Base-by-base conservation (phyloP, 768 basidiomycete species). In the Lactifluus hygrophoroides region DNA sequence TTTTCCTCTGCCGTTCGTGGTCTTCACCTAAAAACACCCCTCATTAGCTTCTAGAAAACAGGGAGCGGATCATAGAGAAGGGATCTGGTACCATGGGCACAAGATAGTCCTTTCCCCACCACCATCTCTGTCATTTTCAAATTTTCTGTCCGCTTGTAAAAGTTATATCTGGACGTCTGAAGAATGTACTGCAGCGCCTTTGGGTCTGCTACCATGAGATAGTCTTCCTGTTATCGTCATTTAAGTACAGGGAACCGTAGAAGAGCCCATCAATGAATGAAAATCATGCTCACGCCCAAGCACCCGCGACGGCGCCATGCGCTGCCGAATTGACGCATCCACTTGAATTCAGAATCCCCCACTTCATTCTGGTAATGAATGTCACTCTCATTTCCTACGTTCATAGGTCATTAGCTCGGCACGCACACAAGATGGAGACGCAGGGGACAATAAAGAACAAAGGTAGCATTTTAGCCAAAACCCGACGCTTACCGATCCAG, bases 101-200 rank as follows among this genome's bases (percentile, higher is more conserved):
- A 64, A 23, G 56, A 32, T 5, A 69, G 56, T 8, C 58, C 60
- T 1, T 57, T 25, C 14, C 66, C 68, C 0, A 54, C 47, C 40
- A 68, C 52, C 53, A 67, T 56, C 16, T 66, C 55, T 0, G 61
- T 62, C 28, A 63, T 37, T 30, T 63, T 61, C 14, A 64, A 19
- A 17, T 57, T 16, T 14, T 62, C 62, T 5, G 9, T 44, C 37
- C 51, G 40, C 21, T 64, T 67, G 19, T 54, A 51, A 55, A 65
- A 71, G 46, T 62, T 64, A 42, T 69, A 70, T 35, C 67, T 66
- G 0, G 69, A 66, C 34, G 64, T 65, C 30, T 71, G 65, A 14
- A 67, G 63, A 42, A 69, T 66, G 54, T 68, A 64, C 54, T 71
- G 70, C 11, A 70, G 51, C 0, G 68, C 69, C 61, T 69, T 38